Conservation (phyloP, 2,329 filamentous ascomycete species). For the Verticillium nubilum region DNA sequence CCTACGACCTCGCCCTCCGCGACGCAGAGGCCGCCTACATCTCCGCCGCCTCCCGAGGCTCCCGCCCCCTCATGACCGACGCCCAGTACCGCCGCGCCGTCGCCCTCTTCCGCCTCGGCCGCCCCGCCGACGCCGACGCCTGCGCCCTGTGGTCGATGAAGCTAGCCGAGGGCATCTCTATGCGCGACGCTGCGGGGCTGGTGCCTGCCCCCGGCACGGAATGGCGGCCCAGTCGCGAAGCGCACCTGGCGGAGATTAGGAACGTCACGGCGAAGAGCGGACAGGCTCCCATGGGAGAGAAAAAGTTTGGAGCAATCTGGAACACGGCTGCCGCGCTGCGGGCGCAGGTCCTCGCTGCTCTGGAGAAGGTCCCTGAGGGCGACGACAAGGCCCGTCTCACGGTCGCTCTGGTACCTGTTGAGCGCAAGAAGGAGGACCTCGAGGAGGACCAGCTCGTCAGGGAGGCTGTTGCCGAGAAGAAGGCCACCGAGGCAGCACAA, state of each 20-base stretch:
- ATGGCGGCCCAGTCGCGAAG: slow-evolving; percentile 39
- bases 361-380: slow-evolving; percentile 38
- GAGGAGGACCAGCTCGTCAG: slow-evolving; percentile 18
- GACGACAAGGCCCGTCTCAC: slow-evolving; percentile 42
- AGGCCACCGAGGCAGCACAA: slow-evolving; percentile 1
- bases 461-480: slow-evolving; percentile 6
- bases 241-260: slow-evolving; percentile 20
- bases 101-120: slow-evolving; percentile 62
- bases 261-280: slow-evolving; percentile 21
- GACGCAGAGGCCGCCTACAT: slow-evolving; percentile 65
- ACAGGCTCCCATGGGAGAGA: slow-evolving; percentile 9
- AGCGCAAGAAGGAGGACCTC: slow-evolving; percentile 17
- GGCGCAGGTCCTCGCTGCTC: slow-evolving; percentile 36
- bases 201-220: slow-evolving; percentile 33
- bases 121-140: slow-evolving; percentile 69
- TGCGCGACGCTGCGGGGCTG: slow-evolving; percentile 22
- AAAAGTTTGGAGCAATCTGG: slow-evolving; percentile 20
- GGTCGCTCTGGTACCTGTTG: slow-evolving; percentile 17
- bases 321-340: slow-evolving; percentile 40
- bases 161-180: slow-evolving; percentile 31
- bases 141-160: slow-evolving; percentile 57
- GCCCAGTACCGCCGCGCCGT: slow-evolving; percentile 78
- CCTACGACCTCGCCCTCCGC: slow-evolving; percentile 58
- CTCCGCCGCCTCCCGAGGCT: slow-evolving; percentile 60
- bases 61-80: slow-evolving; percentile 70